Conservation (phyloP, 2,329 filamentous ascomycete genomes). For the Balansia obtecta region DNA sequence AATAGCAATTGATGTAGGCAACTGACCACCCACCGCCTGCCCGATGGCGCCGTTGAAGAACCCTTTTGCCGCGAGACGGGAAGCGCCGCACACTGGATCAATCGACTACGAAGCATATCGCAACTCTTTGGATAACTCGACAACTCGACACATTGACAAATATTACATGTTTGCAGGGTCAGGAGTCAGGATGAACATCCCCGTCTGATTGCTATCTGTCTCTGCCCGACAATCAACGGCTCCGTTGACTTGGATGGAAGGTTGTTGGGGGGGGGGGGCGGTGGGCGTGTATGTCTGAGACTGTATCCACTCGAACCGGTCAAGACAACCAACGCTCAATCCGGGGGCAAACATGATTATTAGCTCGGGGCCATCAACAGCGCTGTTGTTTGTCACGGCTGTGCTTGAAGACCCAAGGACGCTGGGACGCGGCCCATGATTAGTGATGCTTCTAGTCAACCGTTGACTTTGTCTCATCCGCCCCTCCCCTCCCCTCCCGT, state of each 20-base stretch:
- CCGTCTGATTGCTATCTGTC: not conserved
- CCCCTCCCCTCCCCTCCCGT: too few relatives aligned
- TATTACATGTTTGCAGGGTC: too few relatives aligned
- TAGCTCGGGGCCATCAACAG: not conserved
- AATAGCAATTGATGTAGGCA: too few relatives aligned
- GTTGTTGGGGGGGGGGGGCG: too few relatives aligned
- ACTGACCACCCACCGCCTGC: too few relatives aligned
- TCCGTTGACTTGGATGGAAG: not conserved
- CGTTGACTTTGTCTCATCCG: not conserved
- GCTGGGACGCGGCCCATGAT: not conserved
- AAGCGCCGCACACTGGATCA: not conserved
- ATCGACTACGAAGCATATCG: not conserved
- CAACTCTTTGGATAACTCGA: not conserved
- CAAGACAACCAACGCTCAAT: not conserved
- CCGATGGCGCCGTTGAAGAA: not conserved
- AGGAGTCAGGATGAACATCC: not conserved
- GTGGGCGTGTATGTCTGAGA: not conserved
- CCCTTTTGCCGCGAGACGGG: not conserved
- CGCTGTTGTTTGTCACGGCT: not conserved
- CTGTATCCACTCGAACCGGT: not conserved
- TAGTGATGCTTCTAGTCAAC: not conserved
- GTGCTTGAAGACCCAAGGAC: not conserved
- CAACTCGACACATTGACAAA: not conserved
- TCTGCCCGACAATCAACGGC: slow-evolving; percentile 3
- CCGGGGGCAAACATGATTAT: not conserved